Evolutionary conservation across 306 rosid species (phyloP), one percentile per base, ranked within the genome.

Genomic region (Erythrophleum fordii): DNA sequence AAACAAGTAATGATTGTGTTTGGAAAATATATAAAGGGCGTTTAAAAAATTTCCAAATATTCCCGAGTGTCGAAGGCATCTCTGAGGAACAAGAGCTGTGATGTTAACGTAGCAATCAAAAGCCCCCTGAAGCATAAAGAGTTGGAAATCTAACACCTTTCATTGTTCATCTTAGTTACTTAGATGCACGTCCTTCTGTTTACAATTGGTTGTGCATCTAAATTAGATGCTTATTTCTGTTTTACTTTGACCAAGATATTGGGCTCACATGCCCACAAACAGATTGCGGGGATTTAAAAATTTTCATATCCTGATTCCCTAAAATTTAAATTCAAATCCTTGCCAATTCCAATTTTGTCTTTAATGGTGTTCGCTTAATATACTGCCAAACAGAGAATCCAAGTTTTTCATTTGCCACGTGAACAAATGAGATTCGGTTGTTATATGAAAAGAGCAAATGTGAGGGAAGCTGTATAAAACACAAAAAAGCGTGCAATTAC

Each of bases 251-350:
- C 29, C 14, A 9, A 1, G 29, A 56, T 29, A 7, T 29, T 58
- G 48, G 35, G 23, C 11, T 9, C 59, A 52, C 37, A 25, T 4
- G 14, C 49, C 7, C 25, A 42, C 17, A 12, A 11, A 41, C 48
- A n/a, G 8, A n/a, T n/a, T n/a, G n/a, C n/a, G n/a, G n/a, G n/a
- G n/a, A n/a, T n/a, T n/a, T n/a, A n/a, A n/a, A n/a, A n/a, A n/a
- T n/a, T n/a, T n/a, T n/a, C n/a, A 73, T 5, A 26, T 64, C 73
- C 18, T 26, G 59, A 73, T 53, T 53, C 75, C 75, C 60, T 4
- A 0, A n/a, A 65, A 55, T 34, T 14, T 3, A 22, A 65, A 35
- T 11, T 9, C 25, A 66, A 10, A 18, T 66, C 18, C 66, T 11
- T 1, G 35, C 14, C 53, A 34, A 9, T 16, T 28, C 49, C 26